Evolutionary conservation across 495 filamentous ascomycete genomes (phyloP).

Genomic region (Physcia stellaris): DNA sequence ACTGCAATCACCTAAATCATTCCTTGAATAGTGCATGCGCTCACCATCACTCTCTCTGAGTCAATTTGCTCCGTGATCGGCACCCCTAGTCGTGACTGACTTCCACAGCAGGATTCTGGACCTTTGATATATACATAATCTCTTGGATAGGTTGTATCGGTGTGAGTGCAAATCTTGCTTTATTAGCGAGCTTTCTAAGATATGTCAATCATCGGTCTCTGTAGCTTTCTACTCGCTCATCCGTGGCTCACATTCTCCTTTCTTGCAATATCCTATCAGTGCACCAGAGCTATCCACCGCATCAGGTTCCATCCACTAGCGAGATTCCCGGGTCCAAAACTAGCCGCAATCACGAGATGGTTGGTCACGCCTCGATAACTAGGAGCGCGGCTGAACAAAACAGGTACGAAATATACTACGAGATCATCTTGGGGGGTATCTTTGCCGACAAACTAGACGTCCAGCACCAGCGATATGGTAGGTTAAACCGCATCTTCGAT

Average conservation of each 20-base stretch:
- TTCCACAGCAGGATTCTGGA: too few species aligned
- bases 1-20: too few species aligned
- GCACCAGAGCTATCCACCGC: constrained; percentile 8
- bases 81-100: too few species aligned
- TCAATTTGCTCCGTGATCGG: too few species aligned
- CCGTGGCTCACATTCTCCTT: not conserved
- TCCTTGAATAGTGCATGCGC: too few species aligned
- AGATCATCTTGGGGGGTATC: not conserved
- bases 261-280: not conserved
- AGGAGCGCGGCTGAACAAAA: not conserved
- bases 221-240: not conserved
- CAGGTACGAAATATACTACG: constrained; percentile 3
- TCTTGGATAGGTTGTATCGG: too few species aligned
- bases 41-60: too few species aligned
- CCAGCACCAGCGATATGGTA: not conserved
- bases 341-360: constrained; percentile 12
- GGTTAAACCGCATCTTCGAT: not conserved
- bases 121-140: too few species aligned
- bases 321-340: constrained; percentile 16
- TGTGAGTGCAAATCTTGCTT: too few species aligned
- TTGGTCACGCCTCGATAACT: not conserved
- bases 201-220: too few species aligned
- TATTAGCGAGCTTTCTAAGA: too few species aligned
- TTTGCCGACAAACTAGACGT: not conserved
- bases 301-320: constrained; percentile 12